Base-by-base conservation (phyloP, 805 yeast species). In the Ogataea angusta region DNA sequence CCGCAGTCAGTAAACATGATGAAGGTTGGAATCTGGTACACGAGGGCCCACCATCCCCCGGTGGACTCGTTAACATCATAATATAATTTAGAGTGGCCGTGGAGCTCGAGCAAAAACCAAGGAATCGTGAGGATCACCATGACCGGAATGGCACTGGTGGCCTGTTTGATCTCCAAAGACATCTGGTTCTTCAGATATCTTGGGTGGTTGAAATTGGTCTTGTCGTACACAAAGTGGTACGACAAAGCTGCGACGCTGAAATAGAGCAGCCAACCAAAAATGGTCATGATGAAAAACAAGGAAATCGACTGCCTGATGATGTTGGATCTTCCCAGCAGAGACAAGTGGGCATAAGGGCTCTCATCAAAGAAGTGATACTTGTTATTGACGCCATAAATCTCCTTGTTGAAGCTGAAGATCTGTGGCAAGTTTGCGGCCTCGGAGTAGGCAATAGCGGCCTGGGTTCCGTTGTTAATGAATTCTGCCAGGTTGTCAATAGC, bases 181-280 rank as follows among this genome's bases (percentile, higher is more conserved):
- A 93, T 80, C 69, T 93, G 99, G 67, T 93, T 91, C 63, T 93
- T 93, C 65, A 93, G 74, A 64, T 86, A 91, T 62, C 96, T 77
- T 45, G 99, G 99, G 63, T 93, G 99, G 66, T 91, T 87, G 75
- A 91, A 88, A 44, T 88, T 86, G 40, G 81, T 80, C 59, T 82
- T 84, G 65, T 93, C 97, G 60, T 87, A 93, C 17, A 93, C 80
- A 52, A 83, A 78, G 26, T 71, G 51, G 62, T 85, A 93, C 9
- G 95, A 80, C n/a, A 85, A 53, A 12, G 80, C 70, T 3, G 98
- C 98, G 38, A 80, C 82, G 14, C 67, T 51, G 30, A 89, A 68
- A 63, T 93, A 93, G 32, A 91, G 64, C n/a, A 80, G 27, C 85
- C 91, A 82, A 30, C 98, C 99, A 55, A 91, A 90, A 5, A 91